Base-by-base conservation (phyloP, 164 flowering plant species). In the Annona cherimola region DNA sequence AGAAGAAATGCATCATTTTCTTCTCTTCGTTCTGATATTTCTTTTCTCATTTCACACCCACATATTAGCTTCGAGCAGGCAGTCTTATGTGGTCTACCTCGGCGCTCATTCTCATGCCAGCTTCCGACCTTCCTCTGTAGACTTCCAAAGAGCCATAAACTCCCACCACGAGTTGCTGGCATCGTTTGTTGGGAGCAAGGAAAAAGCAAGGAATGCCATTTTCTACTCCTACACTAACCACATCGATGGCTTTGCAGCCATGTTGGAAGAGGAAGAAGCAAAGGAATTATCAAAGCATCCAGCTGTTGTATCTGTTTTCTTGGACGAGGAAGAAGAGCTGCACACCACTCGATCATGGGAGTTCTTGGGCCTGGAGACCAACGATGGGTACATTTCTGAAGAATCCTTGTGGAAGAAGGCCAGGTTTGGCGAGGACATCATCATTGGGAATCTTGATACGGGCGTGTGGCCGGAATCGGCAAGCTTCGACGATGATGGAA, bases 391-490 rank as follows among this genome's bases (percentile, higher is more conserved):
- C 35, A 3, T 75, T 50, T 75, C 8, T 1, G 20, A 39, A 0
- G 8, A 14, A 39, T 85, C 88, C 0, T 0, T 77, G 0, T 89
- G 86, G 87, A 26, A 40, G 4, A 79, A 65, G 63, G 81, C 84
- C 0, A 73, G 76, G 35, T 81, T 69, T 67, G 85, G 85, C 0
- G 78, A 79, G 75, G 79, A 78, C 69, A 70, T 75, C 19, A 84
- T 85, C 61, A 83, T 85, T 14, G 86, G 73, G 39, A 78, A 68
- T 71, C 61, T 85, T 41, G 84, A 83, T 67, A 81, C 79, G 11
- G 96, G 96, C 65, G 87, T 90, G 42, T 90, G 96, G 96, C 90
- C 93, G 0, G 89, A 89, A 75, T 77, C 88, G 26, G 3, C 72
- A 67, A 90, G 96, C 83, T 90, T 90, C 65, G 80, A 73, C 19